Evolutionary conservation across 139 green algal species (phyloP).

Genomic region (Bryopsis sp.): DNA sequence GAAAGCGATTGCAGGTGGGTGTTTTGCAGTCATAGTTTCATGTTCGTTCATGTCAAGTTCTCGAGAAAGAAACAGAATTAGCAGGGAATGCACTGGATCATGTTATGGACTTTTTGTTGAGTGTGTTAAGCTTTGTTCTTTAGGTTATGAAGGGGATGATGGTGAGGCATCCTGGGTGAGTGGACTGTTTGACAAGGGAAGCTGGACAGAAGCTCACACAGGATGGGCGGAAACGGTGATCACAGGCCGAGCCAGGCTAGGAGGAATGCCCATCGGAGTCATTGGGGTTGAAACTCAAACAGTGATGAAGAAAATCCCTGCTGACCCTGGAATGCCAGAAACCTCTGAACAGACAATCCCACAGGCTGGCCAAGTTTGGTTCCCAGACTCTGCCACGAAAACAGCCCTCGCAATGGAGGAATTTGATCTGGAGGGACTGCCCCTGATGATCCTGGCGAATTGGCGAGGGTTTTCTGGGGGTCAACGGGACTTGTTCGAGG

Average conservation of each 20-base stretch:
- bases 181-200: slow-evolving; percentile 83
- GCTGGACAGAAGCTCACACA: slow-evolving; percentile 74
- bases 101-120: too few relatives aligned
- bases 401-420: slow-evolving; percentile 97
- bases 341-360: slow-evolving; percentile 62
- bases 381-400: slow-evolving; percentile 92
- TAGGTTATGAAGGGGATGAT: not conserved
- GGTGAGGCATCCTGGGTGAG: slow-evolving; percentile 40
- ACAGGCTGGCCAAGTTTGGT: slow-evolving; percentile 90
- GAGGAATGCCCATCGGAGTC: slow-evolving; percentile 83
- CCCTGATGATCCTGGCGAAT: slow-evolving; percentile 96
- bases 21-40: too few relatives aligned
- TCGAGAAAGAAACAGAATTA: too few relatives aligned
- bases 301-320: slow-evolving; percentile 70
- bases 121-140: too few relatives aligned
- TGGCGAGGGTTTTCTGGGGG: slow-evolving; percentile 97
- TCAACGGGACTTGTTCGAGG: slow-evolving; percentile 95
- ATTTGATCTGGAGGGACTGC: slow-evolving; percentile 89
- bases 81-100: too few relatives aligned
- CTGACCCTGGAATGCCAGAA: slow-evolving; percentile 82
- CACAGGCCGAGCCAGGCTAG: slow-evolving; percentile 84
- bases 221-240: slow-evolving; percentile 92
- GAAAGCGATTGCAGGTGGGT: slow-evolving; percentile 63
- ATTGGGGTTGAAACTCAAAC: slow-evolving; percentile 88
- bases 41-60: too few relatives aligned